Evolutionary conservation across 2,329 filamentous ascomycete genomes (phyloP).

Genomic region (Arthrobotrys megalospora): DNA sequence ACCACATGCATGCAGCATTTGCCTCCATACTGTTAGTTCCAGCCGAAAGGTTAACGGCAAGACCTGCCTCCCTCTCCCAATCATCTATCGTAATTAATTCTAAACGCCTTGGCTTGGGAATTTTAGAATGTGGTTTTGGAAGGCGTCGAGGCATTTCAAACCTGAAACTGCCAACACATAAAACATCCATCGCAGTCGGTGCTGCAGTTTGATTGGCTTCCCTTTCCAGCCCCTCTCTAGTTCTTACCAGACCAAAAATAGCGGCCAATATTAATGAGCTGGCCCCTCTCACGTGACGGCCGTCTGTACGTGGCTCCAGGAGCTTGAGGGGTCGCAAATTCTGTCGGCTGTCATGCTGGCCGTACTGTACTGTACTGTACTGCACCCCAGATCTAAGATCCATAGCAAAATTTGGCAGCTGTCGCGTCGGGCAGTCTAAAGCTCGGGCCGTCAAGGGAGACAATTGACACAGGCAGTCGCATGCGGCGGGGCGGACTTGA

Average conservation of each 20-base stretch:
- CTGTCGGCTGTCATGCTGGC: slow-evolving; percentile 20
- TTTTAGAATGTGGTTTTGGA: slow-evolving; percentile 1
- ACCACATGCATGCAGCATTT: neutral
- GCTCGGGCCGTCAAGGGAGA: neutral
- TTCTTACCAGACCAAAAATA: slow-evolving; percentile 54
- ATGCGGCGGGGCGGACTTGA: slow-evolving; percentile 37
- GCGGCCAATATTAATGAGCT: slow-evolving; percentile 43
- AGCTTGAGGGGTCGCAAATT: neutral
- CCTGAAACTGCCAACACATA: slow-evolving; percentile 59
- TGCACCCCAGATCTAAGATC: slow-evolving; percentile 48
- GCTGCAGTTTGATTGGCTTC: slow-evolving; percentile 27
- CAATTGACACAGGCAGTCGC: neutral
- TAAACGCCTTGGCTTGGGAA: slow-evolving; percentile 19
- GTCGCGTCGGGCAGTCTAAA: neutral
- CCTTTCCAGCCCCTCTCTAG: neutral
- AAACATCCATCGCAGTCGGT: slow-evolving; percentile 36
- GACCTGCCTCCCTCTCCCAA: slow-evolving; percentile 20
- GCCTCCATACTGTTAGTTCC: slow-evolving; percentile 10
- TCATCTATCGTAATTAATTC: slow-evolving; percentile 20
- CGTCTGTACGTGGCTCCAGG: slow-evolving; percentile 28
- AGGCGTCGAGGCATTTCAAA: slow-evolving; percentile 17
- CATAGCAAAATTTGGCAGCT: neutral
- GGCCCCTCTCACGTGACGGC: slow-evolving; percentile 39
- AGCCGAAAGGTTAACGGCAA: slow-evolving; percentile 32
- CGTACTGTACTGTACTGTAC: slow-evolving; percentile 6